Conservation (phyloP, 1,139 yeast species). For the Geotrichum macrosporum region DNA sequence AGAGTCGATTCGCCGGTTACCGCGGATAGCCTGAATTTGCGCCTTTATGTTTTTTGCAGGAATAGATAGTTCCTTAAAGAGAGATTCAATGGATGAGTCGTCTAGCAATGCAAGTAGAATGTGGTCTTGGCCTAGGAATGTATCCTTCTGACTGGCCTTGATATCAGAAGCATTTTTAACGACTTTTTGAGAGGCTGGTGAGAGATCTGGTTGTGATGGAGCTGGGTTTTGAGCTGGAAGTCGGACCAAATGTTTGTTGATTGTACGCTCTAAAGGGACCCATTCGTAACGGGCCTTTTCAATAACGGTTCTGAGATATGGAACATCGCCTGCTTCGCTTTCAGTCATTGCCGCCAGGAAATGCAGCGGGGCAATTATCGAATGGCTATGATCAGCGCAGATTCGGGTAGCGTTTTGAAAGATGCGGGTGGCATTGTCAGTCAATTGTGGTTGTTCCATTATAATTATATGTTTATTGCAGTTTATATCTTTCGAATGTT, state of each 20-base stretch:
- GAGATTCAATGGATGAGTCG: constrained; percentile 61
- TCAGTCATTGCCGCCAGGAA: constrained; percentile 86
- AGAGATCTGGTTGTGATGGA: constrained; percentile 67
- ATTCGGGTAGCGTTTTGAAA: constrained; percentile 74
- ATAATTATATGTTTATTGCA: constrained; percentile 2
- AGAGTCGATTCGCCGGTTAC: constrained; percentile 87
- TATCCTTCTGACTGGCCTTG: constrained; percentile 83
- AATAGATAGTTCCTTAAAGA: constrained; percentile 72
- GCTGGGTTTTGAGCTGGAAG: constrained; percentile 87
- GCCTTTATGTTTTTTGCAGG: constrained; percentile 68
- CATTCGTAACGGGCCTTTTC: constrained; percentile 90
- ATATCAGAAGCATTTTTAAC: constrained; percentile 67
- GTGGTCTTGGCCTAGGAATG: constrained; percentile 92
- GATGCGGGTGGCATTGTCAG: constrained; percentile 86
- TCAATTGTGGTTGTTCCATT: constrained; percentile 40
- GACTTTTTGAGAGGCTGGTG: constrained; percentile 49
- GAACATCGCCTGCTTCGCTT: constrained; percentile 31
- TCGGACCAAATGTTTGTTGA: constrained; percentile 76
- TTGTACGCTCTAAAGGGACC: constrained; percentile 69
- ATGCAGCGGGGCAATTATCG: constrained; percentile 82
- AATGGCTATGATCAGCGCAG: constrained; percentile 78
- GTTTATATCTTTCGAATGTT: neutral
- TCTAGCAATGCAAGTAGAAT: constrained; percentile 78
- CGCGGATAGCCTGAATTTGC: constrained; percentile 82
- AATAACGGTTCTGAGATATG: constrained; percentile 73